A percentile compares a stretch with the other conserved stretches of the same genome.
These are phyloP conservation scores for Ceratocystis ficicola DNA, from an alignment of 2,329 filamentous ascomycete genomes.

Conservation along the genomic window DNA sequence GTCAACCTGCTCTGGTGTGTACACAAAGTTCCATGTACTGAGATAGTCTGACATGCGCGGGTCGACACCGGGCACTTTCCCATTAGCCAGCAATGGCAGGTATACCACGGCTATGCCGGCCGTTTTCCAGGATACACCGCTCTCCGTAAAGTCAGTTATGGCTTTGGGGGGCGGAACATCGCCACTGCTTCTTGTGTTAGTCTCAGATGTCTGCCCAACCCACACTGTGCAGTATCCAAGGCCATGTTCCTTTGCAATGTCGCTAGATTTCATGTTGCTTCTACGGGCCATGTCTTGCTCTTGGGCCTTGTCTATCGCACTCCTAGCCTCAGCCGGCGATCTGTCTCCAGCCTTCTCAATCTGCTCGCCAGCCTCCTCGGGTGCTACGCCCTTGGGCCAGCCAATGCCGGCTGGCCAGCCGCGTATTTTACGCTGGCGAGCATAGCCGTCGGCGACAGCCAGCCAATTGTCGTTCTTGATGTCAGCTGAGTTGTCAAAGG, in stretches of 20 bases:
- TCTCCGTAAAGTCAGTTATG: slow-evolving; percentile 51
- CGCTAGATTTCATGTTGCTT: background rate
- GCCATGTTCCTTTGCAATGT: slow-evolving; percentile 34
- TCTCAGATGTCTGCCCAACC: slow-evolving; percentile 75
- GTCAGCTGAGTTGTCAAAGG: slow-evolving; percentile 90
- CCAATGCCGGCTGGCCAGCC: slow-evolving; percentile 93
- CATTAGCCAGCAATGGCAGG: slow-evolving; percentile 76
- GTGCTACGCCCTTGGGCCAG: slow-evolving; percentile 53
- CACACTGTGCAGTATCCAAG: slow-evolving; percentile 89
- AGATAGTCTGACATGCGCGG: slow-evolving; percentile 75
- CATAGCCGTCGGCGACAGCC: slow-evolving; percentile 85
- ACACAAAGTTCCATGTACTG: slow-evolving; percentile 96
- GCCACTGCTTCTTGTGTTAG: slow-evolving; percentile 34
- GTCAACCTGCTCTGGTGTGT: slow-evolving; percentile 82
- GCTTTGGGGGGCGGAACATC: slow-evolving; percentile 38
- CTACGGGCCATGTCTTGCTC: slow-evolving; percentile 23
- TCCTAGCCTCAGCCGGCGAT: slow-evolving; percentile 55
- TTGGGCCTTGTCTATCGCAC: slow-evolving; percentile 48
- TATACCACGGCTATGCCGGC: slow-evolving; percentile 86
- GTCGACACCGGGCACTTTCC: slow-evolving; percentile 67
- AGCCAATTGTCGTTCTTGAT: slow-evolving; percentile 94
- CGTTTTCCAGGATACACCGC: slow-evolving; percentile 50
- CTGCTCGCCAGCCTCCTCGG: slow-evolving; percentile 31
- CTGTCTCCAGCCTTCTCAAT: slow-evolving; percentile 47
- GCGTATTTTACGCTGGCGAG: slow-evolving; percentile 74